Base-by-base conservation (phyloP, 2,329 filamentous ascomycete species). In the Epichloe scottii region DNA sequence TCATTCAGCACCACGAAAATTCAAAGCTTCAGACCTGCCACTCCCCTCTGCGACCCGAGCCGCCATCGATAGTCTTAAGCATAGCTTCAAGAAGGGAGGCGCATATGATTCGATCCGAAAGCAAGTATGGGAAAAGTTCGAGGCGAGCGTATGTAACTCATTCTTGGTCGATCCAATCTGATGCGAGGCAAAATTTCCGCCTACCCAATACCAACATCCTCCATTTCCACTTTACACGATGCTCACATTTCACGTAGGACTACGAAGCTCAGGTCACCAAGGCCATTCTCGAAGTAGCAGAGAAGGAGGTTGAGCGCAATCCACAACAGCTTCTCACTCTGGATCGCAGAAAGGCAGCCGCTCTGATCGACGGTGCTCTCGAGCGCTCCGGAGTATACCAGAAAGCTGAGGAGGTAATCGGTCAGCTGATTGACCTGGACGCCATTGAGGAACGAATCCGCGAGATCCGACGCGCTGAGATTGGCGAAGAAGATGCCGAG, bases 31-130 rank as follows among this genome's bases (percentile, higher is more conserved):
- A 0, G 87, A 91, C 58, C 73, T 91, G 17, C 87, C 87, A 2
- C 69, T 90, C 19, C 78, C 85, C 5, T 84, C 83, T 3, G 77
- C 81, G n/a, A 87, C 87, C 49, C 77, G 85, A 56, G 77, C 78
- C 1, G 82, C 84, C 1, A 88, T 91, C 51, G 86, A 90, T 59
- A 78, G 76, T 15, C 76, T 91, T 21, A 79, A 86, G n/a, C 83
- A 87, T 62, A 84, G 78, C 11, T 91, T 90, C 71, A 90, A 90
- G 68, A 91, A 90, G 70, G 89, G 88, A 66, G 87, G 87, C 54
- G 85, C 85, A 52, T 93, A 90, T 62, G 87, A 93, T 66, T 72
- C 77, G 14, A 78, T 90, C 56, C 81, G 87, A 54, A 90, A 89
- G 63, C 78, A 86, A 59, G 76, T 87, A 11, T 89, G 86, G 78